Base-by-base conservation (phyloP, 2,329 filamentous ascomycete genomes). In the Xenoacremonium recifei region DNA sequence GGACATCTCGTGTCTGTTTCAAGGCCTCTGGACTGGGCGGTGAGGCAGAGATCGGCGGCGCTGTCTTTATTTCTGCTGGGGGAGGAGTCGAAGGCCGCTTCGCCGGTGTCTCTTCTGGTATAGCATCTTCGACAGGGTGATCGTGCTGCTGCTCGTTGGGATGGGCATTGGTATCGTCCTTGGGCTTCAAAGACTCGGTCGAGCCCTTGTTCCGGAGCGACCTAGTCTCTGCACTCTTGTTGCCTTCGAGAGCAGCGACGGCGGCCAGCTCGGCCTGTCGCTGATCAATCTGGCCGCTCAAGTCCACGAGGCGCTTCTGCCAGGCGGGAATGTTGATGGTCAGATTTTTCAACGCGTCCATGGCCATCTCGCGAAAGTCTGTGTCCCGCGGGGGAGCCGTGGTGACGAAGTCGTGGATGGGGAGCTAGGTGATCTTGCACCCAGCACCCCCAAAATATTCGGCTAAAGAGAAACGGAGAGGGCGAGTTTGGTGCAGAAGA, bases 231-330 rank as follows among this genome's bases (percentile, higher is more conserved):
- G 55, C 37, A 23, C 42, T 54, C 38, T 53, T 56, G n/a, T n/a
- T n/a, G n/a, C 52, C 47, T 31, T 58, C 53, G 12, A 51, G 49
- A 32, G 56, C 53, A 30, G 62, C 66, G 42, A 77, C 59, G 43
- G 70, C 69, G 25, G 79, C 80, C 42, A 84, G 69, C 56, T 84
- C 79, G 37, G 69, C 64, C 66, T 85, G 81, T 44, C 81, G 79
- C 55, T 76, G 69, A 44, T 79, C 73, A 44, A 85, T 81, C 60
- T 84, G 75, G 45, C 70, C 69, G 55, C 72, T 81, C 43, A 85
- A 71, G 38, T 82, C 75, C 47, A 82, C 76, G 33, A 85, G 71
- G 17, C 77, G 73, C 44, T 67, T 67, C 27, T 77, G 66, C 81
- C 81, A 85, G 58, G 76, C 72, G 13, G 80, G 81, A 31, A 82